Percentiles rank a stretch among this genome's conserved stretches.
Evolutionary conservation across 2,329 filamentous ascomycete species (phyloP).

Genomic region (Teratosphaeria epicoccoides): DNA sequence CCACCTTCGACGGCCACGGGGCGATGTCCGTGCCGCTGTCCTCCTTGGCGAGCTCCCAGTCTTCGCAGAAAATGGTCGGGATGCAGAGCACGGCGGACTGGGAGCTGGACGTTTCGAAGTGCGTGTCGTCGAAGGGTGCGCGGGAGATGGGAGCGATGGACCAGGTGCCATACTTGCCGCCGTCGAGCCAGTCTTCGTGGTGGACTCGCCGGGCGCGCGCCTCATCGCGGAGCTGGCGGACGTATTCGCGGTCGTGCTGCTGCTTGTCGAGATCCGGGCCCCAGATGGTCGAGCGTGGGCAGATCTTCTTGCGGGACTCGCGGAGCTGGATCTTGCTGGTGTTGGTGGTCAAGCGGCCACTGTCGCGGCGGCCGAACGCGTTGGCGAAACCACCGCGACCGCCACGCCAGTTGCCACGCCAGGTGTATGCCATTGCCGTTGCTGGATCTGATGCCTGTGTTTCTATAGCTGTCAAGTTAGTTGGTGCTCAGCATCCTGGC

Average conservation of each 20-base stretch:
- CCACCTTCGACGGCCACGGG: conserved; percentile 31
- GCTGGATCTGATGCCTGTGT: not conserved
- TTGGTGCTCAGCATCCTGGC: not conserved
- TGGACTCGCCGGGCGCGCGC: not conserved
- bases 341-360: conserved; percentile 4
- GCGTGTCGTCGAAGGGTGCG: conserved; percentile 9
- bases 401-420: conserved; percentile 1
- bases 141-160: conserved; percentile 1
- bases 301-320: conserved; percentile 14
- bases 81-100: conserved; percentile 23
- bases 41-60: conserved; percentile 8
- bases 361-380: conserved; percentile 8
- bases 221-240: not conserved
- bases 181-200: not conserved
- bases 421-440: not conserved
- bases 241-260: conserved; percentile 14
- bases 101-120: conserved; percentile 9
- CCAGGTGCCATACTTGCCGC: not conserved
- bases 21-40: conserved; percentile 24
- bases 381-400: not conserved
- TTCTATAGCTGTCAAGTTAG: not conserved
- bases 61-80: conserved; percentile 28
- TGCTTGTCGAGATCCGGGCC: conserved; percentile 14
- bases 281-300: conserved; percentile 19
- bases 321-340: conserved; percentile 12